A percentile compares a stretch with the other conserved stretches of the same genome.
Conservation (phyloP, 2,329 filamentous ascomycete genomes). For the Claviceps pusilla region DNA sequence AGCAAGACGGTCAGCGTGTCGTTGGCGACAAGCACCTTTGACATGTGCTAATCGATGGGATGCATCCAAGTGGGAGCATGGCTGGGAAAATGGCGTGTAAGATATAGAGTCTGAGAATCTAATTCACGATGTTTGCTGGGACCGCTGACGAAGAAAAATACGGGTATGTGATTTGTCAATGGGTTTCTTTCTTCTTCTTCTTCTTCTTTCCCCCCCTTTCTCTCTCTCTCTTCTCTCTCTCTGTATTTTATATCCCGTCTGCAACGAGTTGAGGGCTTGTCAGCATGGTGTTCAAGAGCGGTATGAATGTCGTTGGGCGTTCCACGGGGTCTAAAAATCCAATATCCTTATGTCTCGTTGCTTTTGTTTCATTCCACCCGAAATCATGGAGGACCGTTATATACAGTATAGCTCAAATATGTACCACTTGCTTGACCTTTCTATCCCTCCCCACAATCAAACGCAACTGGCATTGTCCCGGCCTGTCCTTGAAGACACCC, state of each 20-base stretch:
- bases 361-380: constrained; percentile 5
- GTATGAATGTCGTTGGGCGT: not conserved
- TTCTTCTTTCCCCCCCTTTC: not conserved
- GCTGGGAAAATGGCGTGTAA: too few relatives aligned
- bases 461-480: constrained; percentile 40
- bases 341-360: not conserved
- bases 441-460: constrained; percentile 47
- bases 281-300: constrained; percentile 1
- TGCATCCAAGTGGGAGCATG: not conserved
- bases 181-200: not conserved
- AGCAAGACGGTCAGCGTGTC: constrained; percentile 40
- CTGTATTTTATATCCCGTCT: not conserved
- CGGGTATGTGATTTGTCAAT: not conserved
- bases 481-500: constrained; percentile 37
- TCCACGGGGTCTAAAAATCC: not conserved
- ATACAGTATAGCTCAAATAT: constrained; percentile 1
- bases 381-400: not conserved
- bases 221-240: not conserved
- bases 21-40: constrained; percentile 27
- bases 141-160: not conserved
- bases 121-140: not conserved
- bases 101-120: not conserved
- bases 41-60: not conserved
- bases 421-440: constrained; percentile 24
- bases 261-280: not conserved